A percentile compares a stretch with the other conserved stretches of the same genome.
phyloP scores from a whole-genome alignment of 2,329 filamentous ascomycete species.

The Fusarium anthophilum region DNA sequence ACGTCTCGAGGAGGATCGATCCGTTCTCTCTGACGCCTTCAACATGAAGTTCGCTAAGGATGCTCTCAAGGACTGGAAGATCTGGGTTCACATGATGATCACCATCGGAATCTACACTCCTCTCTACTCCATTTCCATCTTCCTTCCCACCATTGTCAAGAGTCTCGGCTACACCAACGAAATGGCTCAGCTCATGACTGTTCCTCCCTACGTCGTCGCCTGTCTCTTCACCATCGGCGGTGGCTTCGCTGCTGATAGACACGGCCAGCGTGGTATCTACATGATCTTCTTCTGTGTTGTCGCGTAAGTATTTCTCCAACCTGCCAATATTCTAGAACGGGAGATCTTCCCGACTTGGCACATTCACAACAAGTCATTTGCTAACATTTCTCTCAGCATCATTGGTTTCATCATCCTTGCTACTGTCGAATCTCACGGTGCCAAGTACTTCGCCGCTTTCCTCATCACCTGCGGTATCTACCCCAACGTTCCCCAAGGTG shows the following conservation, averaged over 20 bases:
- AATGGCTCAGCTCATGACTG: conserved; percentile 51
- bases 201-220: conserved; percentile 51
- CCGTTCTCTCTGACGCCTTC: conserved; percentile 64
- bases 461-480: conserved; percentile 55
- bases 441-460: conserved; percentile 61
- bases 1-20: conserved; percentile 55
- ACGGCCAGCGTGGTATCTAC: conserved; percentile 50
- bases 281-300: conserved; percentile 50
- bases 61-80: conserved; percentile 68
- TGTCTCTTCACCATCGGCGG: conserved; percentile 49
- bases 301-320: conserved; percentile 42
- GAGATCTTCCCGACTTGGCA: conserved; percentile 19
- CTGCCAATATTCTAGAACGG: conserved; percentile 6
- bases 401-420: conserved; percentile 48
- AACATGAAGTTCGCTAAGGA: conserved; percentile 63
- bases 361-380: neutral
- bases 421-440: conserved; percentile 46
- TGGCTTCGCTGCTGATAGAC: conserved; percentile 55
- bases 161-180: conserved; percentile 50
- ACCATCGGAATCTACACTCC: conserved; percentile 66
- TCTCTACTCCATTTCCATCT: conserved; percentile 51
- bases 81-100: conserved; percentile 65
- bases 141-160: conserved; percentile 51
- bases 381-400: conserved; percentile 42
- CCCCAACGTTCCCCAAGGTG: conserved; percentile 63